Evolutionary conservation across 768 basidiomycete genomes (phyloP).

Genomic region (Psilocybe tampanensis): DNA sequence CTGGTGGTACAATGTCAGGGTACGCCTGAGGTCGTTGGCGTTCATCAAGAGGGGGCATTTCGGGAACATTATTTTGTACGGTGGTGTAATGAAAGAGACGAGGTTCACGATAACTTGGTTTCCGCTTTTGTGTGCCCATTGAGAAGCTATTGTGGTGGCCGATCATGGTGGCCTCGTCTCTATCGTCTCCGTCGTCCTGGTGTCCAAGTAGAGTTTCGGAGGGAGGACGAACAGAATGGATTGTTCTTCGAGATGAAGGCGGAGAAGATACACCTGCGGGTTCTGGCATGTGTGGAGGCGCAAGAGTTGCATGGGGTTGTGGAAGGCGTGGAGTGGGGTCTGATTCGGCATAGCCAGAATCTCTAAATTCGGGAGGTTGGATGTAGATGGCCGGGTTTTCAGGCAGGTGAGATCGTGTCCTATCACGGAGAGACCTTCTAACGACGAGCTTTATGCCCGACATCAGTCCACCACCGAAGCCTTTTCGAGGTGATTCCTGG

Average conservation of each 20-base stretch:
- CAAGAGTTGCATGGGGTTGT: neutral
- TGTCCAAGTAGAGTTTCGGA: constrained; percentile 24
- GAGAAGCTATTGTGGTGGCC: neutral
- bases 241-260: neutral
- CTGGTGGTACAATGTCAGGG: constrained; percentile 7
- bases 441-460: constrained; percentile 32
- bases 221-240: neutral
- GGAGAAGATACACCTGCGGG: neutral
- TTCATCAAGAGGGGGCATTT: neutral
- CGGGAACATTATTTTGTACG: neutral
- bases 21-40: neutral
- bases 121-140: neutral
- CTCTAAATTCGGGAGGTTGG: constrained; percentile 8
- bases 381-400: neutral
- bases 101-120: neutral
- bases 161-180: constrained; percentile 3
- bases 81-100: neutral
- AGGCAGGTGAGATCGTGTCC: neutral
- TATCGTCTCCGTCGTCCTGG: constrained; percentile 1
- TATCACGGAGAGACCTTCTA: constrained; percentile 20
- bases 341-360: constrained; percentile 22
- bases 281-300: constrained; percentile 19
- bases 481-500: neutral
- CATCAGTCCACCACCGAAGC: constrained; percentile 32
- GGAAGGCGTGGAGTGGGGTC: constrained; percentile 3